These are phyloP conservation scores for Barbatosphaeria neglecta DNA, from an alignment of 495 filamentous ascomycete genomes.

Conservation along the genomic window DNA sequence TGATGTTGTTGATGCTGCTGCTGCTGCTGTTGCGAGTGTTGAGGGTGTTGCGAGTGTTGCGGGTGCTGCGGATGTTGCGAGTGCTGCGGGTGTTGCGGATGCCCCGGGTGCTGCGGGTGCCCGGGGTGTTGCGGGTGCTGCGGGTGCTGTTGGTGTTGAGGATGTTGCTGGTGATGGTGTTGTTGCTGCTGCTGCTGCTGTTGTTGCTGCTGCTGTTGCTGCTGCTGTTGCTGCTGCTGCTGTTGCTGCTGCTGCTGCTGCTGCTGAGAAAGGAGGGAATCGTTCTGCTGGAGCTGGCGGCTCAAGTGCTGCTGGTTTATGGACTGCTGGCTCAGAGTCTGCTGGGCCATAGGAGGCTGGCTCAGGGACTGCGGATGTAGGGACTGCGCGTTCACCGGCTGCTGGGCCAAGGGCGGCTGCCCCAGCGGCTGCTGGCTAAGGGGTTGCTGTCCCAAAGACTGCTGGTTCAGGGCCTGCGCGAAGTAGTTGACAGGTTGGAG, in stretches of 20 bases:
- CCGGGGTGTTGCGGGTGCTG: constrained; percentile 5
- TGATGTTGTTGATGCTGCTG: constrained; percentile 1
- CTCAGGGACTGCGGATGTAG: constrained; percentile 8
- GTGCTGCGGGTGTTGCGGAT: constrained; percentile 9
- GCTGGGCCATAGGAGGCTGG: constrained; percentile 11
- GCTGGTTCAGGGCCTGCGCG: constrained; percentile 22
- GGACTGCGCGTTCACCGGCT: constrained; percentile 8
- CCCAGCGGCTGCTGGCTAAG: constrained; percentile 9
- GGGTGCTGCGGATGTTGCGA: constrained; percentile 1
- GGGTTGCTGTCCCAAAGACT: constrained; percentile 7
- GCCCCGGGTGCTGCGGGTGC: constrained; percentile 5
- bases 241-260: constrained; percentile 12
- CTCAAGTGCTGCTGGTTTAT: constrained; percentile 14
- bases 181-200: constrained; percentile 3
- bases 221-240: constrained; percentile 1
- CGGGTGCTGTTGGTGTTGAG: constrained; percentile 2
- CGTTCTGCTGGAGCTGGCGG: constrained; percentile 18
- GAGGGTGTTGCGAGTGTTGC: constrained; percentile 3
- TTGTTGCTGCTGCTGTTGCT: constrained; percentile 2
- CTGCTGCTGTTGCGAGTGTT: constrained; percentile 1
- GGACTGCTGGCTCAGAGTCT: constrained; percentile 10
- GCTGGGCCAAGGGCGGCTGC: constrained; percentile 8
- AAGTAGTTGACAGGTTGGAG: constrained; percentile 14
- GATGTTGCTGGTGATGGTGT: constrained; percentile 1
- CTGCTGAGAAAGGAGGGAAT: constrained; percentile 8